Evolutionary conservation across 1,284 basidiomycete species (phyloP).

Genomic region (Heterobasidion annosum): DNA sequence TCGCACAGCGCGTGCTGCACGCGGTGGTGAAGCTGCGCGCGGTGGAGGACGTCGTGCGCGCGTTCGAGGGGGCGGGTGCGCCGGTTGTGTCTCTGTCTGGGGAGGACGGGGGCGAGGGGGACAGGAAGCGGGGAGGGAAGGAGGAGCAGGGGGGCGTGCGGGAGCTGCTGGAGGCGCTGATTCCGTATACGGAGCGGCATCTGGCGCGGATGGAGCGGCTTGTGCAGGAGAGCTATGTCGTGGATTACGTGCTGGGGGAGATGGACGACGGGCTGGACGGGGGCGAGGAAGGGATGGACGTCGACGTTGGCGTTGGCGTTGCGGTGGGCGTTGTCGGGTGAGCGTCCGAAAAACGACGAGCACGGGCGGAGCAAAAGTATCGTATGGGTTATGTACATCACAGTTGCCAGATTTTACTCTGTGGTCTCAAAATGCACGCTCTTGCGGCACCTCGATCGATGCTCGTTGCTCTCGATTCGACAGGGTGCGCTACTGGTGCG

Average conservation of each 20-base stretch:
- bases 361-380: neutral
- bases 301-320: neutral
- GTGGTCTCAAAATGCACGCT: too few relatives aligned
- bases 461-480: too few relatives aligned
- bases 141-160: constrained; percentile 32
- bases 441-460: too few relatives aligned
- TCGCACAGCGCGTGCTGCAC: constrained; percentile 84
- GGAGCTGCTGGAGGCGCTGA: constrained; percentile 76
- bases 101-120: constrained; percentile 24
- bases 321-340: too few relatives aligned
- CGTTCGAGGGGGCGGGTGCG: constrained; percentile 38
- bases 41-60: constrained; percentile 65
- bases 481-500: too few relatives aligned
- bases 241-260: constrained; percentile 87
- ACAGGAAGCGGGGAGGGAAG: constrained; percentile 12
- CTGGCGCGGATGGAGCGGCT: constrained; percentile 78
- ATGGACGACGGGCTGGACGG: constrained; percentile 80
- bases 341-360: too few relatives aligned
- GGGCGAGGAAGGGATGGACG: constrained; percentile 39
- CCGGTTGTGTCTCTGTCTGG: constrained; percentile 15
- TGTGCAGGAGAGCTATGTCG: constrained; percentile 88
- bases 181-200: constrained; percentile 94
- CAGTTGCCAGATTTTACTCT: too few relatives aligned
- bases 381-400: neutral
- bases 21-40: constrained; percentile 72